Evolutionary conservation across 2,329 filamentous ascomycete genomes (phyloP).

Genomic region (Emergomyces pasteurianus): DNA sequence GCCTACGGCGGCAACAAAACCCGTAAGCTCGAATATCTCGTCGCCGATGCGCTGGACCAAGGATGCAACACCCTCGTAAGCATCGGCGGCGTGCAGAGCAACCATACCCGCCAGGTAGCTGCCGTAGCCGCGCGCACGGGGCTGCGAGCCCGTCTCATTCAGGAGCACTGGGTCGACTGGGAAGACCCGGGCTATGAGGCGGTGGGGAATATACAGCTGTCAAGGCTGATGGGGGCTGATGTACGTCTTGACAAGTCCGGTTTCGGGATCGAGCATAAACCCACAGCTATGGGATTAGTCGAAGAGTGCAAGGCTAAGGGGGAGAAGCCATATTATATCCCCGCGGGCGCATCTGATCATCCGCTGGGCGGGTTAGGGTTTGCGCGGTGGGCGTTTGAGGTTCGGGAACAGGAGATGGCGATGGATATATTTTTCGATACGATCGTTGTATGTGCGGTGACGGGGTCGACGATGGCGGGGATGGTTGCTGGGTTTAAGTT

Average conservation of each 20-base stretch:
- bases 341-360: constrained; percentile 59
- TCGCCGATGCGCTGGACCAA: constrained; percentile 48
- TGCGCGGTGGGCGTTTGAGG: constrained; percentile 59
- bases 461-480: constrained; percentile 57
- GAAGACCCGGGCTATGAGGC: constrained; percentile 47
- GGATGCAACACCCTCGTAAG: constrained; percentile 51
- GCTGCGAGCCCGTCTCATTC: constrained; percentile 40
- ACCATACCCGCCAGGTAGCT: constrained; percentile 57
- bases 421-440: constrained; percentile 55
- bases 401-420: constrained; percentile 50
- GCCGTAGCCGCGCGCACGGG: constrained; percentile 49
- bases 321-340: constrained; percentile 58
- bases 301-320: constrained; percentile 42
- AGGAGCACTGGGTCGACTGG: constrained; percentile 59
- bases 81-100: constrained; percentile 57
- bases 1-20: constrained; percentile 60
- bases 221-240: constrained; percentile 54
- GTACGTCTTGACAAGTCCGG: constrained; percentile 46
- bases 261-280: constrained; percentile 60
- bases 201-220: constrained; percentile 61
- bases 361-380: constrained; percentile 59
- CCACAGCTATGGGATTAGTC: constrained; percentile 43
- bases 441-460: constrained; percentile 58
- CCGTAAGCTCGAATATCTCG: constrained; percentile 57
- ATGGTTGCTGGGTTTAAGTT: constrained; percentile 64